Conservation (phyloP, 2,329 filamentous ascomycete genomes). For the Sclerotiophoma versabilis region DNA sequence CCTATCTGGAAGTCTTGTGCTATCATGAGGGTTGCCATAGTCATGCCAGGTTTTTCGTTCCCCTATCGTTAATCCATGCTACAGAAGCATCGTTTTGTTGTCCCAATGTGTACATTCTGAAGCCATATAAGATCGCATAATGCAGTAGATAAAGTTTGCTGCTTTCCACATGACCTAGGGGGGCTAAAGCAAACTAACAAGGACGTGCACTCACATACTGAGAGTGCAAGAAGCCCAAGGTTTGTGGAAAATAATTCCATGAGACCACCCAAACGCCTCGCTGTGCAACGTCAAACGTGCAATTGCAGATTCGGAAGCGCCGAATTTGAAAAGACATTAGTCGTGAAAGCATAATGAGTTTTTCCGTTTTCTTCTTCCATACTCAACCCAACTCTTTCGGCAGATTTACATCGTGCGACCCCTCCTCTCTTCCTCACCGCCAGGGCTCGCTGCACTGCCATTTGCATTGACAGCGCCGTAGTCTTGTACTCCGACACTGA, state of each 20-base stretch:
- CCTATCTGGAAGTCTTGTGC: too few relatives aligned
- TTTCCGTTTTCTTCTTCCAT: not conserved
- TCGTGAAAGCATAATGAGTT: not conserved
- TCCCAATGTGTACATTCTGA: too few relatives aligned
- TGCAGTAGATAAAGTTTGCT: not conserved
- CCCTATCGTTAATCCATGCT: too few relatives aligned
- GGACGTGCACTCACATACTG: not conserved
- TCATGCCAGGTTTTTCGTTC: too few relatives aligned
- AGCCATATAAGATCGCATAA: too few relatives aligned
- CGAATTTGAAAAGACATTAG: not conserved
- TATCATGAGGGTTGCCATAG: too few relatives aligned
- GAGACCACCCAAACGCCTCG: conserved; percentile 16
- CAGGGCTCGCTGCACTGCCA: conserved; percentile 19
- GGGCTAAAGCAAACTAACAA: not conserved
- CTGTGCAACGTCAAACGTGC: conserved; percentile 6
- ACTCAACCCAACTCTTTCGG: not conserved
- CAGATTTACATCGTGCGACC: conserved; percentile 24
- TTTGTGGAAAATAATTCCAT: not conserved
- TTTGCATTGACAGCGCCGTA: conserved; percentile 21
- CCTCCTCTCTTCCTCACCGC: conserved; percentile 26
- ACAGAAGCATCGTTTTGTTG: too few relatives aligned
- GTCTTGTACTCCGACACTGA: conserved; percentile 16
- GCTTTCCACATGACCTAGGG: not conserved
- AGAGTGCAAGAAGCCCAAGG: not conserved
- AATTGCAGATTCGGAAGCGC: not conserved